Conservation (phyloP, 257 asterid species). For the Gynochthodes officinalis region DNA sequence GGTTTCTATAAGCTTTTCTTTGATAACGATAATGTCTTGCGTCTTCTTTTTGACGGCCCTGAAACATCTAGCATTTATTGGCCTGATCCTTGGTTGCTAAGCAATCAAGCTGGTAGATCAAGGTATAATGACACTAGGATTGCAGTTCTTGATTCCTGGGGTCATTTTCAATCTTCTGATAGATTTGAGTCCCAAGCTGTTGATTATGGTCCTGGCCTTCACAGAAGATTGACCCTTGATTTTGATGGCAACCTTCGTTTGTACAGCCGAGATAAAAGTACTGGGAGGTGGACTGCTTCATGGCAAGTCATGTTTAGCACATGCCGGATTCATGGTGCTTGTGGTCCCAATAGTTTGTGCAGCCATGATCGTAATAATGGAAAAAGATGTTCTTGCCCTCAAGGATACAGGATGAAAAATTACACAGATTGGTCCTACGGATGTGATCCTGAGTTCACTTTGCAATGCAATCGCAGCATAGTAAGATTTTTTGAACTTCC, state of each 20-base stretch:
- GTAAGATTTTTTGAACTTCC: slow-evolving; percentile 15
- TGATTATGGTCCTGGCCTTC: slow-evolving; percentile 18
- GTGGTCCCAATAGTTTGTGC: slow-evolving; percentile 38
- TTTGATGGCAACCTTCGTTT: slow-evolving; percentile 32
- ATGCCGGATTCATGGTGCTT: slow-evolving; percentile 33
- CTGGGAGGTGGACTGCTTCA: slow-evolving; percentile 26
- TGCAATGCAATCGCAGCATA: slow-evolving; percentile 3
- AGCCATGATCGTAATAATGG: slow-evolving; percentile 12
- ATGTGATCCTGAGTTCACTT: slow-evolving; percentile 26
- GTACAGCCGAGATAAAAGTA: slow-evolving; percentile 21
- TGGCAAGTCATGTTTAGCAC: slow-evolving; percentile 26
- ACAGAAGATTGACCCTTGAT: slow-evolving; percentile 26
- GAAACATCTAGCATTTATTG: slow-evolving; percentile 27
- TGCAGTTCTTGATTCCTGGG: slow-evolving; percentile 17
- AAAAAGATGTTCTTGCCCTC: slow-evolving; percentile 32
- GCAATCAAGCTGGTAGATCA: slow-evolving; percentile 17
- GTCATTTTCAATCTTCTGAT: slow-evolving; percentile 25
- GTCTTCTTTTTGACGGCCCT: slow-evolving; percentile 22
- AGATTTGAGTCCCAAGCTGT: not conserved
- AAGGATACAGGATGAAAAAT: slow-evolving; percentile 29
- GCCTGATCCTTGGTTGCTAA: slow-evolving; percentile 24
- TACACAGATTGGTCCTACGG: slow-evolving; percentile 33
- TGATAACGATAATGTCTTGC: slow-evolving; percentile 29
- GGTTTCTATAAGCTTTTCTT: slow-evolving; percentile 31
- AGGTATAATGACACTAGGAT: slow-evolving; percentile 22